Percentiles rank a stretch among this genome's conserved stretches.
Conservation (phyloP, 495 filamentous ascomycete species). For the Talaromyces stipitatus region DNA sequence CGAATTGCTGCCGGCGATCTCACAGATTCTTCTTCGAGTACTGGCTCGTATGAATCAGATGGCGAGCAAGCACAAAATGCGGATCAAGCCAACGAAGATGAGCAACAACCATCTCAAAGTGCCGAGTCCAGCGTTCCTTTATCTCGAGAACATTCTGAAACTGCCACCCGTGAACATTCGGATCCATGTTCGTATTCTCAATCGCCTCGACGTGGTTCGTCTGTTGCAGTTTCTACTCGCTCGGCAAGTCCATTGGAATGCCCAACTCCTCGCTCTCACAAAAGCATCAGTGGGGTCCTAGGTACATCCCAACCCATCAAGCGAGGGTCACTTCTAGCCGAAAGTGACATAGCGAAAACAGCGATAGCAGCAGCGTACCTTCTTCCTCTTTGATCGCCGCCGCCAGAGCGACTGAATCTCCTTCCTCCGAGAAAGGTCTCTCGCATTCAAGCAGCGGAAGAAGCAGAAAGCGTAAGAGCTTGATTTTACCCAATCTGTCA, state of each 20-base stretch:
- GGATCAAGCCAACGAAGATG: conserved; percentile 7
- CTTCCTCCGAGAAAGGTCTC: conserved; percentile 75
- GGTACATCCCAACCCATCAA: conserved; percentile 58
- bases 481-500: conserved; percentile 65
- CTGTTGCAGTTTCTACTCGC: conserved; percentile 58
- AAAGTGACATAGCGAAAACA: conserved; percentile 71
- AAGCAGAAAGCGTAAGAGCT: conserved; percentile 74
- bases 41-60: conserved; percentile 25
- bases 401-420: conserved; percentile 73
- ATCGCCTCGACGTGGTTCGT: conserved; percentile 31
- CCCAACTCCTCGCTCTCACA: conserved; percentile 82
- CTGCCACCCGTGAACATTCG: conserved; percentile 16
- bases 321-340: conserved; percentile 62
- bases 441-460: conserved; percentile 58
- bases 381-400: conserved; percentile 73
- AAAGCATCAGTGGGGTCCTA: conserved; percentile 54
- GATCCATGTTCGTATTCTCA: conserved; percentile 24
- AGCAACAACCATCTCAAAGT: not conserved
- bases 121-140: not conserved
- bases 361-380: conserved; percentile 66
- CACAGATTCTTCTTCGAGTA: conserved; percentile 65
- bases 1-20: conserved; percentile 76
- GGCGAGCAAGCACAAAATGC: conserved; percentile 23
- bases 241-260: conserved; percentile 90
- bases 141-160: not conserved